Evolutionary conservation across 306 rosid genomes (phyloP).

Genomic region (Pterocarpus santalinus): DNA sequence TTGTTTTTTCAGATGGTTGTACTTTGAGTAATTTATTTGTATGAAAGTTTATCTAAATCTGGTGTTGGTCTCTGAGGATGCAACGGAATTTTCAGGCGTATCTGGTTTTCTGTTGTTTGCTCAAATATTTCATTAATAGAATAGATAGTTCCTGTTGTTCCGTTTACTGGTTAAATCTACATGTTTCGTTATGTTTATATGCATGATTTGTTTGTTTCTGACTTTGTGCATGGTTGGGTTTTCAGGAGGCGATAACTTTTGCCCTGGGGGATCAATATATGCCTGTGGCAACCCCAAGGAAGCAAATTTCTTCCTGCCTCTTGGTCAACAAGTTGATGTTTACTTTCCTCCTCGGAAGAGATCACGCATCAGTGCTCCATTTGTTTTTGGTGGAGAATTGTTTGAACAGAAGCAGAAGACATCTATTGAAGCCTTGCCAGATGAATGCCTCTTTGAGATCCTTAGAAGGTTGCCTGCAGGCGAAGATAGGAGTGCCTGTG

Average conservation of each 20-base stretch:
- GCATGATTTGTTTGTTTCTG: constrained; percentile 34
- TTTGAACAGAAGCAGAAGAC: constrained; percentile 69
- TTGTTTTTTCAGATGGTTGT: background rate
- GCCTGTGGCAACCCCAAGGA: constrained; percentile 75
- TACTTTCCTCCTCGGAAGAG: constrained; percentile 86
- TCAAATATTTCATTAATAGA: background rate
- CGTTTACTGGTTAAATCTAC: background rate
- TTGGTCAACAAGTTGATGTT: constrained; percentile 75
- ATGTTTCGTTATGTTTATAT: background rate
- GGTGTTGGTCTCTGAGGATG: constrained; percentile 29
- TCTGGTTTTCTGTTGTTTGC: constrained; percentile 2
- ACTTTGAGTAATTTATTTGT: background rate
- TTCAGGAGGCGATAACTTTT: constrained; percentile 80
- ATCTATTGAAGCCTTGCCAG: constrained; percentile 82
- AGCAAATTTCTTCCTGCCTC: constrained; percentile 71
- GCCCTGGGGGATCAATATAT: constrained; percentile 74
- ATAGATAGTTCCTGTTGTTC: background rate
- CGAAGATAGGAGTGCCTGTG: constrained; percentile 80
- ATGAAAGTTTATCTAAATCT: constrained; percentile 10
- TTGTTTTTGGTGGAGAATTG: constrained; percentile 64
- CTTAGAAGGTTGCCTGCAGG: constrained; percentile 85
- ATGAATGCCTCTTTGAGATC: constrained; percentile 95
- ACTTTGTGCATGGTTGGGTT: constrained; percentile 40
- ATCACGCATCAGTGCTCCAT: constrained; percentile 78
- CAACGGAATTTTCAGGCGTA: background rate